Percentiles rank a stretch among this genome's conserved stretches.
Conservation (phyloP, 1,284 basidiomycete genomes). For the Erythrobasidium hasegawianum region DNA sequence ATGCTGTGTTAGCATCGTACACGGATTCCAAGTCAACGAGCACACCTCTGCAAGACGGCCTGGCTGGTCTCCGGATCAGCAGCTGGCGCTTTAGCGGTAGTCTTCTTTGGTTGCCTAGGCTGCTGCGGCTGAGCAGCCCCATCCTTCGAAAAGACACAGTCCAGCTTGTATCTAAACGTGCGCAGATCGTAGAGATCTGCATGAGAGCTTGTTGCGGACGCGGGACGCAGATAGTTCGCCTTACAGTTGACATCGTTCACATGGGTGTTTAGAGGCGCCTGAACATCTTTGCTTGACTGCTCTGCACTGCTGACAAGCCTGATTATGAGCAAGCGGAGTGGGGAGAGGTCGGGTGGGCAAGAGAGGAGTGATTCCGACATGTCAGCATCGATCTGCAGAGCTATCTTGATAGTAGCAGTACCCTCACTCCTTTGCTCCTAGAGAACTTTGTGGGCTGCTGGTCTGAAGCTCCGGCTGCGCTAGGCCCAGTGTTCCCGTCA, state of each 20-base stretch:
- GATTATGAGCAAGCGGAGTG: not conserved
- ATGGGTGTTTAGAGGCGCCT: constrained; percentile 29
- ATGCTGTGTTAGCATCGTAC: not conserved
- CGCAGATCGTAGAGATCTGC: not conserved
- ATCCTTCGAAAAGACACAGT: constrained; percentile 31
- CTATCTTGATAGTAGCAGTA: not conserved
- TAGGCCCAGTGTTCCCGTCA: no score
- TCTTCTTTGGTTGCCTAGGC: constrained; percentile 17
- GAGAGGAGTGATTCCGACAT: not conserved
- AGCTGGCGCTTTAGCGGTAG: constrained; percentile 11
- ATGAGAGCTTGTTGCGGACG: not conserved
- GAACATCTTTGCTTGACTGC: constrained; percentile 32
- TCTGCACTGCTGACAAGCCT: constrained; percentile 35
- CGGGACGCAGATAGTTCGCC: constrained; percentile 4
- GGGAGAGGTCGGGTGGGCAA: not conserved
- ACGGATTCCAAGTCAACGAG: not conserved
- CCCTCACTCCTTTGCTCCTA: constrained; percentile 30
- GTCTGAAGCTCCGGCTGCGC: not conserved
- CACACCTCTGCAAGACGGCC: constrained; percentile 32
- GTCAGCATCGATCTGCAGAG: not conserved
- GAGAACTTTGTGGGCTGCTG: constrained; percentile 27
- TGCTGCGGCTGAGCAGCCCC: constrained; percentile 17
- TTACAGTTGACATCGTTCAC: constrained; percentile 34
- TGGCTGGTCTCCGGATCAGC: constrained; percentile 21
- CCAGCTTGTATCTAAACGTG: constrained; percentile 28